These are phyloP conservation scores for Acanthamoeba royreba DNA, from an alignment of 208 protist genomes.

Conservation along the genomic window DNA sequence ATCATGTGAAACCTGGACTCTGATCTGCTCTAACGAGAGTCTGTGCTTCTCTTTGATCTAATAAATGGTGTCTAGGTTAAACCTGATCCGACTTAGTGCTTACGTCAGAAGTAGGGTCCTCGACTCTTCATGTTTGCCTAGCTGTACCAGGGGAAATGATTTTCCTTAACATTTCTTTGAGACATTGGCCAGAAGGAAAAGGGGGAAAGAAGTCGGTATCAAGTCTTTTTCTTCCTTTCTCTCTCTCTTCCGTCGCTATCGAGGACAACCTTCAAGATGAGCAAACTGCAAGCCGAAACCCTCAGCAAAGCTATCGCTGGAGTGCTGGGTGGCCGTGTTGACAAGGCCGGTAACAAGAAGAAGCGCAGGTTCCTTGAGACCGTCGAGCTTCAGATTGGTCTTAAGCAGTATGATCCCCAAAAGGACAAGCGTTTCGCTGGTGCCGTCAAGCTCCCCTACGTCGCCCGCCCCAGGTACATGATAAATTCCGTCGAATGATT, in stretches of 20 bases:
- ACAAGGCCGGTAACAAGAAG: slow-evolving; percentile 32
- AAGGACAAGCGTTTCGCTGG: slow-evolving; percentile 99
- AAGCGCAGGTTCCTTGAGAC: slow-evolving; percentile 92
- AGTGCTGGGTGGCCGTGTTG: background rate
- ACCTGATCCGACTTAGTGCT: too few species aligned
- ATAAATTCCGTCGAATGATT: too few species aligned
- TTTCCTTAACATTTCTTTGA: too few species aligned
- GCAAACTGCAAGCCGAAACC: slow-evolving; percentile 51
- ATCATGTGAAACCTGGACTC: too few species aligned
- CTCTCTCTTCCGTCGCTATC: background rate
- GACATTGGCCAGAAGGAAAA: background rate
- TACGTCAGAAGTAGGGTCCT: too few species aligned
- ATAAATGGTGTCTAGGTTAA: too few species aligned
- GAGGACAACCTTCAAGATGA: background rate
- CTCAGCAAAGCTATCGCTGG: slow-evolving; percentile 37
- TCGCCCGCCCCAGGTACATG: slow-evolving; percentile 89
- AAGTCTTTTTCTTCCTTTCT: background rate
- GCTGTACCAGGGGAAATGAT: too few species aligned
- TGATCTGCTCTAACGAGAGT: too few species aligned
- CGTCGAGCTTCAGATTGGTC: slow-evolving; percentile 98
- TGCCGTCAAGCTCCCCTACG: slow-evolving; percentile 87
- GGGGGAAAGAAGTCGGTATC: background rate
- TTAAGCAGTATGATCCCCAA: slow-evolving; percentile 99
- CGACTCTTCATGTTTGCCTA: too few species aligned
- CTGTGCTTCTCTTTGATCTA: too few species aligned